Evolutionary conservation across 2,329 filamentous ascomycete genomes (phyloP).

Genomic region (Trichoderma harzianum): DNA sequence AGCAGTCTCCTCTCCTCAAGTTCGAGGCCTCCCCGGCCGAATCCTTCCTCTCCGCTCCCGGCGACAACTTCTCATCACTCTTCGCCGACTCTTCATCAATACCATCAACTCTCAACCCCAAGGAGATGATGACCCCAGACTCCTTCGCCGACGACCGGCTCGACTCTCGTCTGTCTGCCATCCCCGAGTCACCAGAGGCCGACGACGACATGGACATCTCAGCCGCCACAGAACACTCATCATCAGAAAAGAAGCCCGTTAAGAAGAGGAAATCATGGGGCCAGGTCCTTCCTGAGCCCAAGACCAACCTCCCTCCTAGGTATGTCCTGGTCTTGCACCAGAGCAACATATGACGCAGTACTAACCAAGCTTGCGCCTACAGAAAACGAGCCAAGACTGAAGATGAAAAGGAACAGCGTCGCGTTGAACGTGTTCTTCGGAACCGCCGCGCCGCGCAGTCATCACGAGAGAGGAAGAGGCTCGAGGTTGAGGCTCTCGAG

Average conservation of each 20-base stretch:
- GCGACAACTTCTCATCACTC: constrained; percentile 48
- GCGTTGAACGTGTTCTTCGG: constrained; percentile 93
- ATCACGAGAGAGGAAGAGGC: constrained; percentile 86
- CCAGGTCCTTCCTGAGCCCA: constrained; percentile 91
- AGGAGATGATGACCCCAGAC: constrained; percentile 50
- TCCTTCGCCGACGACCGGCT: constrained; percentile 36
- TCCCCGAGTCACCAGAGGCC: constrained; percentile 23
- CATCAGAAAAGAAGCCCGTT: constrained; percentile 63
- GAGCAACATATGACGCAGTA: background rate
- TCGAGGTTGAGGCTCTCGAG: constrained; percentile 83
- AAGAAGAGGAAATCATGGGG: constrained; percentile 99
- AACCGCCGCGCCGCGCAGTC: constrained; percentile 96
- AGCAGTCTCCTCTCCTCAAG: constrained; percentile 46
- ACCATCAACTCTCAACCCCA: constrained; percentile 40
- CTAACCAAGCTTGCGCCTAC: constrained; percentile 24
- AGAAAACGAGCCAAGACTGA: constrained; percentile 98
- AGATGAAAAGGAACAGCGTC: constrained; percentile 96
- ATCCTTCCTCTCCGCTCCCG: constrained; percentile 50
- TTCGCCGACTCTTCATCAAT: constrained; percentile 37
- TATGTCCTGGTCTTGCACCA: constrained; percentile 38
- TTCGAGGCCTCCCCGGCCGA: constrained; percentile 54
- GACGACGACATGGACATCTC: background rate
- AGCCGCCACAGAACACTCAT: constrained; percentile 14
- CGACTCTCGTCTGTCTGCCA: constrained; percentile 22
- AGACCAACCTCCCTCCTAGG: constrained; percentile 92